These are phyloP conservation scores for Penicillium canariense DNA, from an alignment of 495 filamentous ascomycete species.

Conservation along the genomic window DNA sequence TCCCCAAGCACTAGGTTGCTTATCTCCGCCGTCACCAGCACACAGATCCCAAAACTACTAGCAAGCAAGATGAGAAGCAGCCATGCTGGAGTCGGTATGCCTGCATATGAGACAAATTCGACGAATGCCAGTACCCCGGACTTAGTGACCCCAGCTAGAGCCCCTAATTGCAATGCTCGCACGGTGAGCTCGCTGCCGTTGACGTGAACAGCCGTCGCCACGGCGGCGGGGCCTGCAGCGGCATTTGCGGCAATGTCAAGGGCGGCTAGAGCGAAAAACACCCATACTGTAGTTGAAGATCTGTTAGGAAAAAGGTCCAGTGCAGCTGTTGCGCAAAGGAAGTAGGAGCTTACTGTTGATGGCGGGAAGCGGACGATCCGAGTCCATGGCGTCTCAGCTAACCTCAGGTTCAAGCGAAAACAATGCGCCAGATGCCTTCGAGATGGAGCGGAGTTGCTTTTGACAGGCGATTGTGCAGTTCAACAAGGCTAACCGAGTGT, in stretches of 20 bases:
- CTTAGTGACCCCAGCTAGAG: slow-evolving; percentile 17
- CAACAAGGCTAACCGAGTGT: background rate
- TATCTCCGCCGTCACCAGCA: slow-evolving; percentile 16
- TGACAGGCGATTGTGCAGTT: background rate
- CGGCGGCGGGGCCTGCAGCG: slow-evolving; percentile 18
- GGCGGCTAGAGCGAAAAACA: slow-evolving; percentile 16
- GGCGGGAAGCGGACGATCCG: background rate
- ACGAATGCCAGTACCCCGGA: slow-evolving; percentile 13
- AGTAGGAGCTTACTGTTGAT: slow-evolving; percentile 13
- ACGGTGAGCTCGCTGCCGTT: slow-evolving; percentile 14
- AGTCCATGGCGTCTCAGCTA: slow-evolving; percentile 2
- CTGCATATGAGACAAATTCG: slow-evolving; percentile 12
- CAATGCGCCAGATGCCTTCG: background rate
- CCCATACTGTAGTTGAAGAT: slow-evolving; percentile 5
- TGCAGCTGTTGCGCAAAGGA: background rate
- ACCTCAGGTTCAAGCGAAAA: background rate
- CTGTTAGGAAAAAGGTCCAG: background rate
- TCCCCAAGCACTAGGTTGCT: slow-evolving; percentile 19
- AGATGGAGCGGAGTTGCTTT: background rate
- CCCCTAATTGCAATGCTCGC: slow-evolving; percentile 12
- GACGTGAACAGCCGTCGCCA: slow-evolving; percentile 16
- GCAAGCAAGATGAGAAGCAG: slow-evolving; percentile 12
- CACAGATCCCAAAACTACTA: slow-evolving; percentile 18
- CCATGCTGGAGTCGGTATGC: slow-evolving; percentile 15
- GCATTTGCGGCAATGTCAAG: slow-evolving; percentile 19